Evolutionary conservation across 1,139 yeast genomes (phyloP).

Genomic region (Suhomyces kunorum): DNA sequence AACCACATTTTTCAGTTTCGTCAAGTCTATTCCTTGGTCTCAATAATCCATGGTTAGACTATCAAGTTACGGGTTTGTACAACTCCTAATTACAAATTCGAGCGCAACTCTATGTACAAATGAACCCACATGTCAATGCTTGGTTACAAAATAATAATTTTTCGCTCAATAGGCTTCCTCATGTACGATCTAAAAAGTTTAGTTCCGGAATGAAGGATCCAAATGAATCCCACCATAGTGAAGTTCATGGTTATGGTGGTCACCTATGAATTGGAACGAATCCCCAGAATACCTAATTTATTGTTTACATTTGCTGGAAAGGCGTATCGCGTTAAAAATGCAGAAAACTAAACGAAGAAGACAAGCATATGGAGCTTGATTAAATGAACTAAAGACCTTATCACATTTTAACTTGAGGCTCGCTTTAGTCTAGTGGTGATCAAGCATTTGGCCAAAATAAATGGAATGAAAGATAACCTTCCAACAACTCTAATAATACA

Average conservation of each 20-base stretch:
- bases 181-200: constrained; percentile 8
- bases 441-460: background rate
- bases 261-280: no score
- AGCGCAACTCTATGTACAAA: constrained; percentile 3
- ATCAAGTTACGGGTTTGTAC: background rate
- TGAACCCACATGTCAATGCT: constrained; percentile 3
- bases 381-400: background rate
- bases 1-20: no score
- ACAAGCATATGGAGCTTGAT: background rate
- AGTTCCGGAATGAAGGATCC: background rate
- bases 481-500: constrained; percentile 1
- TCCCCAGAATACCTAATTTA: no score
- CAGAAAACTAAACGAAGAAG: no score
- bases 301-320: background rate
- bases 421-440: background rate
- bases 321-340: background rate
- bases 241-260: no score
- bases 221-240: background rate
- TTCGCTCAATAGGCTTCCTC: constrained; percentile 3
- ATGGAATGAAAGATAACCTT: background rate
- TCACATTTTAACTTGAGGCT: background rate
- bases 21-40: no score
- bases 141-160: constrained; percentile 1
- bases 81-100: background rate
- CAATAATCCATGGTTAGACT: no score